Evolutionary conservation across 805 yeast genomes (phyloP).

Genomic region (Wickerhamomyces queroliae): DNA sequence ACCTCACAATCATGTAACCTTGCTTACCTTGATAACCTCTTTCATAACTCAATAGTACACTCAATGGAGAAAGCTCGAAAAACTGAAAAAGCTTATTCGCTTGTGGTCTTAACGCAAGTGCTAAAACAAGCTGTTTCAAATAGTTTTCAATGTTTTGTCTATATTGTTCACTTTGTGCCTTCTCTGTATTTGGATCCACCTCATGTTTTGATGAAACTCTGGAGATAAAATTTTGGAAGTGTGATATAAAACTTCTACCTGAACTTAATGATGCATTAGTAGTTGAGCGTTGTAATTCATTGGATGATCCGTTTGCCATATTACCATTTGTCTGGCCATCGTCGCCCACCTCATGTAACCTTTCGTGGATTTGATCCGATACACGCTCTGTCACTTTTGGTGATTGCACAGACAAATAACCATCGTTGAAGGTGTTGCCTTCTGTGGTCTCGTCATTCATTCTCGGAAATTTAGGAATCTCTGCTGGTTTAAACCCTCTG

Average conservation of each 20-base stretch:
- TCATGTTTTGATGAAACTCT: slow-evolving; percentile 7
- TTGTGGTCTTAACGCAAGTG: slow-evolving; percentile 68
- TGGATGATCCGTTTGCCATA: neutral
- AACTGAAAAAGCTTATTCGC: slow-evolving; percentile 80
- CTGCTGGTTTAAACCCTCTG: slow-evolving; percentile 21
- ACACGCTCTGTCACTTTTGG: neutral
- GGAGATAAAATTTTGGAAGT: slow-evolving; percentile 13
- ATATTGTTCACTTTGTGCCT: slow-evolving; percentile 13
- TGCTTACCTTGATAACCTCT: slow-evolving; percentile 81
- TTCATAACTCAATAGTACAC: slow-evolving; percentile 78
- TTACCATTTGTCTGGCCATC: too few species aligned
- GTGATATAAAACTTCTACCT: slow-evolving; percentile 7
- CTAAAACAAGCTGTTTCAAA: slow-evolving; percentile 51
- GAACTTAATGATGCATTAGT: slow-evolving; percentile 1
- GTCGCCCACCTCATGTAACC: too few species aligned
- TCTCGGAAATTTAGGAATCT: slow-evolving; percentile 33
- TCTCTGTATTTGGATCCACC: neutral
- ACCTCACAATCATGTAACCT: slow-evolving; percentile 74
- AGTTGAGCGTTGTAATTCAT: neutral
- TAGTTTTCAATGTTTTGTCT: slow-evolving; percentile 54
- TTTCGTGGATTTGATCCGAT: neutral
- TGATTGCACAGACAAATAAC: slow-evolving; percentile 14
- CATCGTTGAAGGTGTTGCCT: slow-evolving; percentile 17
- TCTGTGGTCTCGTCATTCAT: slow-evolving; percentile 2
- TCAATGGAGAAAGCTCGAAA: slow-evolving; percentile 84